A percentile compares a stretch with the other conserved stretches of the same genome.
phyloP scores from a whole-genome alignment of 768 basidiomycete species.

The Inosperma sp. region DNA sequence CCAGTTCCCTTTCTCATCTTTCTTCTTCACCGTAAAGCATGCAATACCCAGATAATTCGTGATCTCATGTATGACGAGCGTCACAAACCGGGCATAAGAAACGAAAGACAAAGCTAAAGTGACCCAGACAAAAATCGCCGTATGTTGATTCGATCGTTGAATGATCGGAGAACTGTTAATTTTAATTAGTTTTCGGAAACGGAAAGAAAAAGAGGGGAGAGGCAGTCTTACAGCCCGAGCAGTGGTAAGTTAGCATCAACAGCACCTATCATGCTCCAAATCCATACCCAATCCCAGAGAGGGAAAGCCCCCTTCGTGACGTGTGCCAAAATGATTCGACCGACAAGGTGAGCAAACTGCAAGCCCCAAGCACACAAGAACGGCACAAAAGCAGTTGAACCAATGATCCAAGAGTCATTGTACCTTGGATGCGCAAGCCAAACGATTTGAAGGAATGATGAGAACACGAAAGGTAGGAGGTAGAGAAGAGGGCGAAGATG shows the following conservation, averaged over 20 bases:
- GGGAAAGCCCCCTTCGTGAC: slow-evolving; percentile 84
- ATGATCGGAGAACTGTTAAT: slow-evolving; percentile 58
- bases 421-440: slow-evolving; percentile 76
- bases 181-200: neutral
- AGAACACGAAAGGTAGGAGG: slow-evolving; percentile 75
- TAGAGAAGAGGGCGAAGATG: slow-evolving; percentile 57
- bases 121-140: slow-evolving; percentile 66
- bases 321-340: slow-evolving; percentile 89
- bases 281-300: slow-evolving; percentile 81
- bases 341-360: slow-evolving; percentile 86
- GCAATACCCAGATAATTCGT: slow-evolving; percentile 91
- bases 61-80: slow-evolving; percentile 80
- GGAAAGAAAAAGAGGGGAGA: slow-evolving; percentile 7
- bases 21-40: slow-evolving; percentile 88
- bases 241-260: slow-evolving; percentile 80
- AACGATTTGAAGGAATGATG: slow-evolving; percentile 64
- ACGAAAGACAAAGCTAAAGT: slow-evolving; percentile 65
- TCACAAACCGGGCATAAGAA: slow-evolving; percentile 73
- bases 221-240: slow-evolving; percentile 55
- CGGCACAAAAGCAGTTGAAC: slow-evolving; percentile 75
- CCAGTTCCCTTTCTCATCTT: slow-evolving; percentile 67
- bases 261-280: slow-evolving; percentile 72
- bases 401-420: slow-evolving; percentile 61
- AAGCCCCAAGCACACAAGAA: slow-evolving; percentile 93
- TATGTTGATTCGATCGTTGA: slow-evolving; percentile 58